A percentile compares a stretch with the other conserved stretches of the same genome.
phyloP scores from a whole-genome alignment of 495 filamentous ascomycete species.

The Podospora didyma region DNA sequence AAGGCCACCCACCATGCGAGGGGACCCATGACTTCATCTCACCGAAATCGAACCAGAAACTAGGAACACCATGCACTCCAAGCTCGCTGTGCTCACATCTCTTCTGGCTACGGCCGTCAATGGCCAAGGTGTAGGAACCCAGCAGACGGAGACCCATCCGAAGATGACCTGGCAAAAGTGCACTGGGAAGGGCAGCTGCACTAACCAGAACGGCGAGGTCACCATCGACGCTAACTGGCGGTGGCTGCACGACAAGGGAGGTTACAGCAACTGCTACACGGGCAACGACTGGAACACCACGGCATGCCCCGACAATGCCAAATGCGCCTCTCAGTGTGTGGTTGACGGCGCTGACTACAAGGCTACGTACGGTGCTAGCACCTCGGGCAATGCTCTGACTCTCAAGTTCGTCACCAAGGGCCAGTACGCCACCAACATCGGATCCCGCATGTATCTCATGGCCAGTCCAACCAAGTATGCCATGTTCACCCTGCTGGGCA shows the following conservation, averaged over 20 bases:
- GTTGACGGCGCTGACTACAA: conserved; percentile 40
- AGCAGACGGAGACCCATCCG: conserved; percentile 53
- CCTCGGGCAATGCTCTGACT: conserved; percentile 37
- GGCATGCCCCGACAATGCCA: conserved; percentile 25
- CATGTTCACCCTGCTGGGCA: conserved; percentile 52
- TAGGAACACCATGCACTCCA: conserved; percentile 10
- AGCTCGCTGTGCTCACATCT: conserved; percentile 17
- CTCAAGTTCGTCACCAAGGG: conserved; percentile 22
- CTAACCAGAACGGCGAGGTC: conserved; percentile 30
- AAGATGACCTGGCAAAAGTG: conserved; percentile 54
- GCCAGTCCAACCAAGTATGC: conserved; percentile 49
- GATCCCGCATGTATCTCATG: conserved; percentile 53
- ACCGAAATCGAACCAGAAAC: neutral
- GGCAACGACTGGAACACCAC: conserved; percentile 36
- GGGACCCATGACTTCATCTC: too few relatives aligned
- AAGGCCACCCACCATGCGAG: too few relatives aligned
- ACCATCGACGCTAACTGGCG: conserved; percentile 44
- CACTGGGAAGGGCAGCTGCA: conserved; percentile 44
- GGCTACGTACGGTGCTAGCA: conserved; percentile 53
- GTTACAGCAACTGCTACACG: conserved; percentile 39
- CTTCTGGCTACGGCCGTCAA: conserved; percentile 27
- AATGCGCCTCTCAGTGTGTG: conserved; percentile 37
- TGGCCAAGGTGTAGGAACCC: conserved; percentile 52
- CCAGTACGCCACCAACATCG: conserved; percentile 23
- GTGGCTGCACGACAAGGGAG: conserved; percentile 34